Evolutionary conservation across 2,329 filamentous ascomycete species (phyloP).

Genomic region (Sclerotinia sclerotiorum): DNA sequence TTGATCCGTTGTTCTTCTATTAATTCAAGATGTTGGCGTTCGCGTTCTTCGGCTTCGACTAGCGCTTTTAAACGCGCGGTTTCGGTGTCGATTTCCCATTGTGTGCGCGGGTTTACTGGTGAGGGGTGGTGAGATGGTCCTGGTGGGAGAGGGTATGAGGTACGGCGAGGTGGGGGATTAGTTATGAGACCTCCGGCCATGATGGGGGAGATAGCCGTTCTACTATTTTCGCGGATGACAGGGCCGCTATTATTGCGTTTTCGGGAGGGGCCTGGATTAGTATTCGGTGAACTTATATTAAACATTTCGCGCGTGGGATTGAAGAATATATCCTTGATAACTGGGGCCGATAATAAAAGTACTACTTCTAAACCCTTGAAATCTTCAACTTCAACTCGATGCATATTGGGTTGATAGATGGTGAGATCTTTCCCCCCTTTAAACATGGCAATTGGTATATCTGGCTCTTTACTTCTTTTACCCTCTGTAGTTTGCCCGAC

Average conservation of each 20-base stretch:
- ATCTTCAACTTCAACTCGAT: slow-evolving; percentile 88
- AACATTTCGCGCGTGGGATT: slow-evolving; percentile 71
- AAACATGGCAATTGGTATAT: slow-evolving; percentile 92
- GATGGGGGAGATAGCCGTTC: slow-evolving; percentile 27
- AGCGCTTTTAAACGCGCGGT: slow-evolving; percentile 49
- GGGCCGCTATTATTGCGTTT: slow-evolving; percentile 38
- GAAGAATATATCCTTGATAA: slow-evolving; percentile 65
- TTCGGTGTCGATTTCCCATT: slow-evolving; percentile 66
- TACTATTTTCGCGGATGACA: slow-evolving; percentile 31
- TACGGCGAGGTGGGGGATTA: slow-evolving; percentile 24
- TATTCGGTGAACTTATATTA: slow-evolving; percentile 59
- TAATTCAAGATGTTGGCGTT: slow-evolving; percentile 52
- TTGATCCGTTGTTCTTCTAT: slow-evolving; percentile 58
- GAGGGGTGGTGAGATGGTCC: slow-evolving; percentile 27
- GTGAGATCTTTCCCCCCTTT: slow-evolving; percentile 69
- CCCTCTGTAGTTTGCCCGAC: slow-evolving; percentile 72
- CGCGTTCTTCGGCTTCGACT: slow-evolving; percentile 18
- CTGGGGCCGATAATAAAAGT: slow-evolving; percentile 62
- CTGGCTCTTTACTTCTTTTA: slow-evolving; percentile 84
- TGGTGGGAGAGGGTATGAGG: slow-evolving; percentile 28
- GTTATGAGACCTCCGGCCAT: slow-evolving; percentile 36
- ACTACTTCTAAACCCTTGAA: slow-evolving; percentile 89
- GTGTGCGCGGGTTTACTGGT: slow-evolving; percentile 38
- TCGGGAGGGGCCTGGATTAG: slow-evolving; percentile 31
- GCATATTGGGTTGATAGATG: slow-evolving; percentile 90